Conservation (phyloP, 495 filamentous ascomycete genomes). For the Xylaria bambusicola region DNA sequence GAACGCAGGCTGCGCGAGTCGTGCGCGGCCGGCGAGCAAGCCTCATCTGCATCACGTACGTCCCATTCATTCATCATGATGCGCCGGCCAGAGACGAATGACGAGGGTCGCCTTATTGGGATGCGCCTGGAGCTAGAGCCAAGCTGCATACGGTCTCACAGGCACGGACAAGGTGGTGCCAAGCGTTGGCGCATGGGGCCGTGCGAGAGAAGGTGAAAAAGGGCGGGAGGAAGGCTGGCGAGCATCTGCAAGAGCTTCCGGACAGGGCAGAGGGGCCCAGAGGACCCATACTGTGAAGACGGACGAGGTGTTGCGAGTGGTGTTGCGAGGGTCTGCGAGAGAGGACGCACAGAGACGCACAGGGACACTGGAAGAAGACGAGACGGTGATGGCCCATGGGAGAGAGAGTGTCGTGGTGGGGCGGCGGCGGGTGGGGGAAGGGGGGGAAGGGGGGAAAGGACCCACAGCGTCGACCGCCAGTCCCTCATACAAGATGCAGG, state of each 20-base stretch:
- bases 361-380: neutral
- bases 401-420: neutral
- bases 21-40: slow-evolving; percentile 8
- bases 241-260: no score
- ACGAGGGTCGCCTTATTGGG: neutral
- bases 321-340: no score
- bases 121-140: slow-evolving; percentile 4
- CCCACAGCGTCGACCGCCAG: slow-evolving; percentile 34
- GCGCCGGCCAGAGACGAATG: slow-evolving; percentile 1
- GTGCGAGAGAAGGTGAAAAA: slow-evolving; percentile 14
- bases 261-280: no score
- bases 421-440: neutral
- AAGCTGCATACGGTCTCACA: slow-evolving; percentile 16
- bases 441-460: slow-evolving; percentile 3
- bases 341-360: no score
- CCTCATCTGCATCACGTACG: slow-evolving; percentile 18
- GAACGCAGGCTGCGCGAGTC: slow-evolving; percentile 9
- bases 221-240: neutral
- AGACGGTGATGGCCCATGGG: neutral
- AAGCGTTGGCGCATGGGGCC: slow-evolving; percentile 1
- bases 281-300: no score
- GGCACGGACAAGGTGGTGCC: slow-evolving; percentile 9
- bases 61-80: slow-evolving; percentile 5
- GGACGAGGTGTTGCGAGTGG: no score
- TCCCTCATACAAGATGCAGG: slow-evolving; percentile 34